A percentile compares a stretch with the other conserved stretches of the same genome.
Conservation (phyloP, 176 grass and related monocot species). For the Carex cristatella region DNA sequence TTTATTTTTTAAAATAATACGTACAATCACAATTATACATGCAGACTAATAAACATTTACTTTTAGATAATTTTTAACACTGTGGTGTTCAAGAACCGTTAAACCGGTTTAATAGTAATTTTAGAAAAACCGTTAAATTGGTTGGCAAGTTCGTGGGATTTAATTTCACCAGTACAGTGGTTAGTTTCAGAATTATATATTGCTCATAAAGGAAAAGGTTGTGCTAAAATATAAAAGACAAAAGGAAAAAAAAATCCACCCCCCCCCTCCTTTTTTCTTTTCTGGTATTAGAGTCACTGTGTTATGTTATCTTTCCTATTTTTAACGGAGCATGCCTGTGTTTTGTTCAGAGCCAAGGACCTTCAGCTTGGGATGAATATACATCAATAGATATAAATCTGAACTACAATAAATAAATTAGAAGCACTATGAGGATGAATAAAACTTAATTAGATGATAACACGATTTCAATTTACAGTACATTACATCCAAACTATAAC, state of each 20-base stretch:
- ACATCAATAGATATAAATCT: too few species aligned
- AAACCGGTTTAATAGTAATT: too few species aligned
- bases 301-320: not conserved
- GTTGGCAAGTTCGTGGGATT: not conserved
- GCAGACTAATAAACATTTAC: too few species aligned
- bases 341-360: not conserved
- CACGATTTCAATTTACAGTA: not conserved
- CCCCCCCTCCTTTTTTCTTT: not conserved
- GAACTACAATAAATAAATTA: too few species aligned
- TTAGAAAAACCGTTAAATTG: not conserved
- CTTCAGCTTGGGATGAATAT: too few species aligned
- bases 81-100: too few species aligned
- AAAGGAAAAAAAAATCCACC: not conserved
- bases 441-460: not conserved
- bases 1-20: too few species aligned
- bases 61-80: too few species aligned
- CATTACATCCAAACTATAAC: not conserved
- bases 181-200: not conserved
- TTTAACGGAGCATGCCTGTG: not conserved
- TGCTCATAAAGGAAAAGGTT: not conserved
- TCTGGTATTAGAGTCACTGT: not conserved
- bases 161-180: not conserved
- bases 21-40: too few species aligned
- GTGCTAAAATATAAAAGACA: too few species aligned
- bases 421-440: not conserved